Evolutionary conservation across 2,329 filamentous ascomycete species (phyloP), one percentile per base, ranked within the genome.

Genomic region (Fusarium dimerum): DNA sequence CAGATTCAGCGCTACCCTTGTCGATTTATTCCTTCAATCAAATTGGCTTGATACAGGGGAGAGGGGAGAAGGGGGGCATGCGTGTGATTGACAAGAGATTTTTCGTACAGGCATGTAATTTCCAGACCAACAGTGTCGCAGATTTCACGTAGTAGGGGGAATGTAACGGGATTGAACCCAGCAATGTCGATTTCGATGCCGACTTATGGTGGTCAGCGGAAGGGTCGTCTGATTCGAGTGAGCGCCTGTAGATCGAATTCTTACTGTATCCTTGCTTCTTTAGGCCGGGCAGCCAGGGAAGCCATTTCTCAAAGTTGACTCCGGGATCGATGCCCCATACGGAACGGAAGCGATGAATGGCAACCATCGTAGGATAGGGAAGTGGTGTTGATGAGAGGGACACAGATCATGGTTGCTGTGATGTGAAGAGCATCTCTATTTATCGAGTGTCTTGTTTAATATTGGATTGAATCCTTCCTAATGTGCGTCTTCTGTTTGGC

Each of bases 251-350:
- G 7, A 26, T 26, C 7, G 20, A 26, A 26, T 5, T 17, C 40
- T 26, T 16, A 59, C 54, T 44, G 52, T 59, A 59, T n/a, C 56
- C 54, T 18, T 48, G 43, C 8, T 30, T 38, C 34, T 59, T 59
- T 20, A 57, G 34, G 13, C 50, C 45, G 3, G 56, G 48, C 29
- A 59, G 48, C 44, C 52, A 40, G n/a, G 38, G 18, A 3, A 42
- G 39, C 51, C 51, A 59, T 17, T 50, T 57, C 32, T 48, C 43
- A 18, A 47, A 55, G 18, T 54, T 44, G 6, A 51, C 48, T 6
- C 51, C 45, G 1, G 54, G 30, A 3, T 51, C 46, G 2, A 59
- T 40, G 11, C 56, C 56, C 56, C 56, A 59, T 1, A 42, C 30
- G 5, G 54, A 45, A 13, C 56, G 50, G 13, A 55, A 57, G 11